Evolutionary conservation across 495 filamentous ascomycete genomes (phyloP).

Genomic region (Aspergillus ellipticus): DNA sequence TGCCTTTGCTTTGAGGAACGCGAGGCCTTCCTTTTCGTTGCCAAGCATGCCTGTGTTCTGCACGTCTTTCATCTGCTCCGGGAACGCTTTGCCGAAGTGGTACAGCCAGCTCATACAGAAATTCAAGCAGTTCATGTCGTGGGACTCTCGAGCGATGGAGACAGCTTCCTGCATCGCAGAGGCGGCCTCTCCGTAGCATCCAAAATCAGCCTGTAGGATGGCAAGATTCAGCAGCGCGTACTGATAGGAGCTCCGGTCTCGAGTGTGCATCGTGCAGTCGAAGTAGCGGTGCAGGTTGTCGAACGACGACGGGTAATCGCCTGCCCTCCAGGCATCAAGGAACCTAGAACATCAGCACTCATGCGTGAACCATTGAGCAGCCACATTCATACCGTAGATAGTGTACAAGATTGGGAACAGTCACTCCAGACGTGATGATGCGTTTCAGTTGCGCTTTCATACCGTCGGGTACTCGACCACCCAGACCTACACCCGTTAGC

Average conservation of each 20-base stretch:
- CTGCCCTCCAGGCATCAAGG: constrained; percentile 84
- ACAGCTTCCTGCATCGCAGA: constrained; percentile 91
- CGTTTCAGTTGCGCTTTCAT: constrained; percentile 61
- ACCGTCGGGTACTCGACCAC: constrained; percentile 65
- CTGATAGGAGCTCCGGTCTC: constrained; percentile 85
- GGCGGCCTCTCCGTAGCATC: constrained; percentile 85
- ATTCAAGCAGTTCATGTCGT: constrained; percentile 88
- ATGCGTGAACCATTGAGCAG: background rate
- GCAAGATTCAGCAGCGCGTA: constrained; percentile 94
- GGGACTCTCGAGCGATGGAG: constrained; percentile 83
- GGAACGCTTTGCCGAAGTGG: constrained; percentile 84
- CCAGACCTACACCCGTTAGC: constrained; percentile 49
- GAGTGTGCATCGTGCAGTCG: constrained; percentile 90
- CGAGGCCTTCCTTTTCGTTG: constrained; percentile 74
- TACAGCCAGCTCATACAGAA: constrained; percentile 98
- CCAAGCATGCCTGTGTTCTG: constrained; percentile 70
- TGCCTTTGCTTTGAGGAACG: constrained; percentile 82
- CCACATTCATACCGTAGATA: constrained; percentile 62
- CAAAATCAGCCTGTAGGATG: constrained; percentile 93
- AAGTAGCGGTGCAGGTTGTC: constrained; percentile 94
- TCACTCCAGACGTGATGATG: constrained; percentile 62
- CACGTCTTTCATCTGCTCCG: constrained; percentile 65
- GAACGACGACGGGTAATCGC: constrained; percentile 85
- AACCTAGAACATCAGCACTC: constrained; percentile 49
- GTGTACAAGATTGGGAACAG: constrained; percentile 68